phyloP scores from a whole-genome alignment of 202 grass and related monocot species.

The Cymbopogon flexuosus region DNA sequence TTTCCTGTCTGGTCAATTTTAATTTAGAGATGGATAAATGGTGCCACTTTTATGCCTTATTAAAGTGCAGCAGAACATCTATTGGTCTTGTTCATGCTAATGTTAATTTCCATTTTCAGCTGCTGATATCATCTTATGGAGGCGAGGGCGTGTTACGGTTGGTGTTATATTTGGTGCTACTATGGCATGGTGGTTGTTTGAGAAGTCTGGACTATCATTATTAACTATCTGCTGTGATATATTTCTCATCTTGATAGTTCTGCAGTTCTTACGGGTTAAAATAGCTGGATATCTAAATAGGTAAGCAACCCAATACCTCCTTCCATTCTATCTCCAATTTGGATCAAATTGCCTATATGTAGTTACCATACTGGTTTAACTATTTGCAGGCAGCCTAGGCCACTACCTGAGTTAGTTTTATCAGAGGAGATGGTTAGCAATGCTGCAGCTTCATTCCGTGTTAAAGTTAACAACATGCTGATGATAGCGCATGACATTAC shows the following conservation, averaged over 20 bases:
- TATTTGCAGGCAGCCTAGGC: slow-evolving; percentile 63
- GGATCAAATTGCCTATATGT: not conserved
- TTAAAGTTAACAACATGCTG: slow-evolving; percentile 85
- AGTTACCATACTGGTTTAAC: not conserved
- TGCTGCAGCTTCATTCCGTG: slow-evolving; percentile 74
- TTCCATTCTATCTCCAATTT: slow-evolving; percentile 25
- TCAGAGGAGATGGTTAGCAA: slow-evolving; percentile 97
- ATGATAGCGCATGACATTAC: slow-evolving; percentile 96
- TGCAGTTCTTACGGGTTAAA: slow-evolving; percentile 65
- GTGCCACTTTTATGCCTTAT: slow-evolving; percentile 14
- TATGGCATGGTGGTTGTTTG: slow-evolving; percentile 74
- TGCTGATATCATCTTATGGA: slow-evolving; percentile 97
- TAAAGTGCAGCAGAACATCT: not conserved
- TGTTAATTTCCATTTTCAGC: slow-evolving; percentile 46
- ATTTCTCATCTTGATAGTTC: slow-evolving; percentile 65
- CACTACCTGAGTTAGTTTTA: slow-evolving; percentile 87
- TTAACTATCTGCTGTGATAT: slow-evolving; percentile 91
- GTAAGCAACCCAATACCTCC: slow-evolving; percentile 39
- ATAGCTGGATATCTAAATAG: slow-evolving; percentile 55
- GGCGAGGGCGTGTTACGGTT: slow-evolving; percentile 46
- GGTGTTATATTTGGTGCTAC: slow-evolving; percentile 67
- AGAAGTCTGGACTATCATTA: slow-evolving; percentile 86
- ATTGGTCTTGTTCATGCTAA: slow-evolving; percentile 13
- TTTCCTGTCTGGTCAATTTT: not conserved
- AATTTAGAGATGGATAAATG: not conserved